These are phyloP conservation scores for Pichia heedii DNA, from an alignment of 805 yeast species.

Conservation along the genomic window DNA sequence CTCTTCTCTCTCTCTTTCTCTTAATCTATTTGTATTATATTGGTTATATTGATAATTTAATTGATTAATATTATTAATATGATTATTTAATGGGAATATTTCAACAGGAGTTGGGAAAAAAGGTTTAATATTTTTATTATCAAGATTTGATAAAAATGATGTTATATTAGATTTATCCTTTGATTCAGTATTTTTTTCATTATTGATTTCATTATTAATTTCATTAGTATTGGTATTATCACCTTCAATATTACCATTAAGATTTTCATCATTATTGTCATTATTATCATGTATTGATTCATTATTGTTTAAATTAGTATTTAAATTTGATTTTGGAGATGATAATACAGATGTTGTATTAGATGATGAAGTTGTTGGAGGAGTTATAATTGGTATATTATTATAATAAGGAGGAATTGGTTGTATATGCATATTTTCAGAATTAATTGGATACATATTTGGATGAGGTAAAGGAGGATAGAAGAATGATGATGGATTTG, in stretches of 20 bases:
- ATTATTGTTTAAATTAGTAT: not conserved
- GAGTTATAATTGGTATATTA: not conserved
- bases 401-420: not conserved
- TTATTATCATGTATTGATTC: too few species aligned
- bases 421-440: not conserved
- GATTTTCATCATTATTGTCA: too few species aligned
- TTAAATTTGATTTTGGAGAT: not conserved
- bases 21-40: constrained; percentile 3
- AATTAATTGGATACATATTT: not conserved
- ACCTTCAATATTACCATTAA: not conserved
- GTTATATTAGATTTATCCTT: constrained; percentile 1
- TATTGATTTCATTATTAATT: not conserved
- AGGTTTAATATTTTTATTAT: constrained; percentile 5
- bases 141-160: constrained; percentile 1
- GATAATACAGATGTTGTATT: not conserved
- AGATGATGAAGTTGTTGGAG: not conserved
- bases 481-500: not conserved
- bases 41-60: not conserved
- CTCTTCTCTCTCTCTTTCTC: constrained; percentile 23
- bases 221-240: not conserved
- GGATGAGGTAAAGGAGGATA: not conserved
- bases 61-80: not conserved
- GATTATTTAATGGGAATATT: not conserved
- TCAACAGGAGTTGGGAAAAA: constrained; percentile 4
- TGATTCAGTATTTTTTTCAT: not conserved